Evolutionary conservation across 2,329 filamentous ascomycete species (phyloP), one percentile per base, ranked within the genome.

Genomic region (Dothideomycetes sp.): DNA sequence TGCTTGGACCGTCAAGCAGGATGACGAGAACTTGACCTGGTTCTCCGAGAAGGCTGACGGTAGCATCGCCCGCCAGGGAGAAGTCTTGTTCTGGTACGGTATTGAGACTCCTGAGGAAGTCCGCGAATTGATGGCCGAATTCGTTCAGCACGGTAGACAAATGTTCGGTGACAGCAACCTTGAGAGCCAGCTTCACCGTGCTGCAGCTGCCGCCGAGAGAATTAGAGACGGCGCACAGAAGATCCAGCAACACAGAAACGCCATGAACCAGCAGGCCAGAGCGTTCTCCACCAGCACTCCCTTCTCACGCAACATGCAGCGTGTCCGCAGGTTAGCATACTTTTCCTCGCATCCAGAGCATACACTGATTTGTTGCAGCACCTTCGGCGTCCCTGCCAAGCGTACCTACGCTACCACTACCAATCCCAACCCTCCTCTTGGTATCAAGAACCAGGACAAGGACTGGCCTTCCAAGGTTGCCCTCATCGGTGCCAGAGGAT

Each of bases 41-140:
- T 95, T 96, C 71, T 93, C 94, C 52, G 88, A 94, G 64, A 94
- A 94, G 72, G 83, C 89, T 8, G 87, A 95, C 52, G 89, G 91
- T 43, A 94, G 85, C 63, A 75, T 95, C 53, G 85, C 82, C 47
- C 78, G 80, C 42, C 50, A 53, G 15, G 86, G 86, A 44, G 85
- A 88, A 56, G 85, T 95, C 27, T 80, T 96, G 56, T 96, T 96
- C 71, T 96, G 89, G 84, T 94, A 93, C 61, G 88, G 88, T 38
- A 78, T 91, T 44, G 83, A 91, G 50, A 80, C 79, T 41, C 78
- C 81, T 22, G 79, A 85, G 37, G 84, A 94, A 60, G 82, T 95
- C 16, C 79, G 81, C 52, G 74, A 84, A 49, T 71, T 94, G 50
- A 87, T 94, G 67, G 76, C 80, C 51, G 84, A 93, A 55, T 95